Evolutionary conservation across 2,329 filamentous ascomycete species (phyloP), one percentile per base, ranked within the genome.

Genomic region (Metarhizium album): DNA sequence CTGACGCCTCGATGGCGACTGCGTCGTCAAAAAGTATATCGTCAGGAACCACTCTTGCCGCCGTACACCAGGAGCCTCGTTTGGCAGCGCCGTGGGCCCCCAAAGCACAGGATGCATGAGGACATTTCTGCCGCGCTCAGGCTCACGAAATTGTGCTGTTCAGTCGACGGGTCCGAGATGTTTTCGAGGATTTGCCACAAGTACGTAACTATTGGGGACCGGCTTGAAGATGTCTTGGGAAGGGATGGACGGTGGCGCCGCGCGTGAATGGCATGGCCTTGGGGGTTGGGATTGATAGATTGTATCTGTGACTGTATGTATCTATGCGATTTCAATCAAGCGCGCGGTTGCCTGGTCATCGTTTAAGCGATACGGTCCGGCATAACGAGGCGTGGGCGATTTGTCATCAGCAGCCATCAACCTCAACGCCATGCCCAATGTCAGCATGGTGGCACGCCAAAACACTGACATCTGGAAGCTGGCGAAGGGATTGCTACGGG

Each of bases 81-180:
- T 57, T 0, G 54, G 55, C 0, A 69, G 52, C 4, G 67, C 57
- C 6, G 71, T 55, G 52, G 71, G 72, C 20, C 68, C 57, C 2
- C 67, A 59, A 3, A 78, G 64, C 3, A 64, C 57, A 18, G 67
- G 57, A 50, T 78, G 74, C 74, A 78, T 76, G 42, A 79, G 67
- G 1, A 62, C 60, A 57, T 79, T 78, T 79, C 76, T 5, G 76
- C 75, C 1, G 78, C 64, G 1, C 74, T 75, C 0, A 79, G 65
- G 52, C 70, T 76, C 31, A 77, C 62, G 53, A 70, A 75, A 48
- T 74, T 74, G 3, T 60, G 55, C 3, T 57, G 46, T n/a, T n/a
- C n/a, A n/a, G n/a, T n/a, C n/a, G n/a, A n/a, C 0, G 69, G 65
- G 49, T 74, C 56, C 65, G 69, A 79, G 5, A 70, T 59, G 53